Percentiles rank a stretch among this genome's conserved stretches.
Evolutionary conservation across 2,329 filamentous ascomycete species (phyloP).

Genomic region (Fusarium veterinarium): DNA sequence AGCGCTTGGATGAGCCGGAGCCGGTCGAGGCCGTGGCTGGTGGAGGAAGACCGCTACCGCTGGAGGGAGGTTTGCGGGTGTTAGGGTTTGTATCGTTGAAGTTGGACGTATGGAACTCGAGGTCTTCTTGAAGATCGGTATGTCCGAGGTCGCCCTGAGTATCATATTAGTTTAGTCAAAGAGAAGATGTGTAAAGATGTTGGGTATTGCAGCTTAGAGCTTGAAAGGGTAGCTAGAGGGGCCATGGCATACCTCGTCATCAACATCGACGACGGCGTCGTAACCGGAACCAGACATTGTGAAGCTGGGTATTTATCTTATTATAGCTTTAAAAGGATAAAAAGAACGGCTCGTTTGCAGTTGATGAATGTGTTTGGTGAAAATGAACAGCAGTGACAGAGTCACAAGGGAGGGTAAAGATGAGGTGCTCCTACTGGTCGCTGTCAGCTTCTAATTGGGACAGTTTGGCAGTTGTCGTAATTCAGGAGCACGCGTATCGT

Average conservation of each 20-base stretch:
- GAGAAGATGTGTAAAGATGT: background rate
- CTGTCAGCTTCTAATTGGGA: slow-evolving; percentile 42
- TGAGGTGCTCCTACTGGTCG: slow-evolving; percentile 23
- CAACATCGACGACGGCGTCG: slow-evolving; percentile 97
- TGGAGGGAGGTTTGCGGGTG: slow-evolving; percentile 60
- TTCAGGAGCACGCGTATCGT: slow-evolving; percentile 44
- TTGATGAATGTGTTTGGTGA: background rate
- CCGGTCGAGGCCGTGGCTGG: slow-evolving; percentile 64
- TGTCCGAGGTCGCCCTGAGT: slow-evolving; percentile 92
- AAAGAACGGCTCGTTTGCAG: background rate
- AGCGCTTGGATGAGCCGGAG: slow-evolving; percentile 75
- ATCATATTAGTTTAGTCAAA: slow-evolving; percentile 22
- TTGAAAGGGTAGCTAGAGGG: slow-evolving; percentile 14
- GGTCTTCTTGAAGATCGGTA: slow-evolving; percentile 97
- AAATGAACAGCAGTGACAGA: slow-evolving; percentile 4
- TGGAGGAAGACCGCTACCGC: slow-evolving; percentile 64
- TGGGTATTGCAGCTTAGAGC: slow-evolving; percentile 4
- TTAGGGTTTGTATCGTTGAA: slow-evolving; percentile 72
- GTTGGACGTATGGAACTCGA: slow-evolving; percentile 96
- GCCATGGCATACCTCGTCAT: slow-evolving; percentile 78
- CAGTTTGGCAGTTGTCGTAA: slow-evolving; percentile 50
- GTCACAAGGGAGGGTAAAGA: slow-evolving; percentile 26
- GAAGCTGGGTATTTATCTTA: background rate
- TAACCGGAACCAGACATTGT: slow-evolving; percentile 88
- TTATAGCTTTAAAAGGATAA: background rate